phyloP scores from a whole-genome alignment of 1,139 yeast species.

The Zygoascus hellenicus region DNA sequence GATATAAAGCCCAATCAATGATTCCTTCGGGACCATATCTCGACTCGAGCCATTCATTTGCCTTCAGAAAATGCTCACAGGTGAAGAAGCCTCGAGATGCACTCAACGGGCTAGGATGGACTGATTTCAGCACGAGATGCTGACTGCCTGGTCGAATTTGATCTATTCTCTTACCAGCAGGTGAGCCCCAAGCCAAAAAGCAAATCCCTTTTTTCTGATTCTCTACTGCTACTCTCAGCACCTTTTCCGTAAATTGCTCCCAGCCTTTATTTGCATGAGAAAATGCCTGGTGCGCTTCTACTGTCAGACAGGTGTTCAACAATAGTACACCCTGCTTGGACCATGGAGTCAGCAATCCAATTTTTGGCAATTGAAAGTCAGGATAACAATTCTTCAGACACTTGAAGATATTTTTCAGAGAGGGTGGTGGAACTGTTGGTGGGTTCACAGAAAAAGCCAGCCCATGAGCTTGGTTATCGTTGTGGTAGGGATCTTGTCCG shows the following conservation, averaged over 20 bases:
- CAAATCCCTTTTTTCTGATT: conserved; percentile 51
- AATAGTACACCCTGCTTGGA: conserved; percentile 82
- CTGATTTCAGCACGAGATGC: conserved; percentile 57
- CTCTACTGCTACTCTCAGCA: conserved; percentile 48
- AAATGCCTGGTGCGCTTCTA: conserved; percentile 87
- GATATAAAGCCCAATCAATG: conserved; percentile 59
- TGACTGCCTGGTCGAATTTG: conserved; percentile 30
- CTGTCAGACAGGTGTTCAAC: conserved; percentile 86
- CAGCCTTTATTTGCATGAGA: conserved; percentile 91
- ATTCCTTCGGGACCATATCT: conserved; percentile 40
- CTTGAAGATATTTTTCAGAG: conserved; percentile 80
- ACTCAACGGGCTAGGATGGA: conserved; percentile 93
- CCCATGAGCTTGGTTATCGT: conserved; percentile 91
- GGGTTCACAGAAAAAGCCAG: conserved; percentile 85
- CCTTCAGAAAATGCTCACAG: conserved; percentile 60
- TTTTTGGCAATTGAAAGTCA: conserved; percentile 52
- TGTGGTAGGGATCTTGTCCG: conserved; percentile 98
- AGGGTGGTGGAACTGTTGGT: conserved; percentile 86
- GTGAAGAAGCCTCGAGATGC: conserved; percentile 82
- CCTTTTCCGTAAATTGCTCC: conserved; percentile 82
- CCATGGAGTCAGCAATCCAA: conserved; percentile 78
- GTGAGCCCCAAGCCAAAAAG: conserved; percentile 90
- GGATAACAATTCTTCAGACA: conserved; percentile 69
- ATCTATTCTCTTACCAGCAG: conserved; percentile 72
- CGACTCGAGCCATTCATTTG: conserved; percentile 67